Evolutionary conservation across 2,329 filamentous ascomycete species (phyloP).

Genomic region (Hirsutella rhossiliensis): DNA sequence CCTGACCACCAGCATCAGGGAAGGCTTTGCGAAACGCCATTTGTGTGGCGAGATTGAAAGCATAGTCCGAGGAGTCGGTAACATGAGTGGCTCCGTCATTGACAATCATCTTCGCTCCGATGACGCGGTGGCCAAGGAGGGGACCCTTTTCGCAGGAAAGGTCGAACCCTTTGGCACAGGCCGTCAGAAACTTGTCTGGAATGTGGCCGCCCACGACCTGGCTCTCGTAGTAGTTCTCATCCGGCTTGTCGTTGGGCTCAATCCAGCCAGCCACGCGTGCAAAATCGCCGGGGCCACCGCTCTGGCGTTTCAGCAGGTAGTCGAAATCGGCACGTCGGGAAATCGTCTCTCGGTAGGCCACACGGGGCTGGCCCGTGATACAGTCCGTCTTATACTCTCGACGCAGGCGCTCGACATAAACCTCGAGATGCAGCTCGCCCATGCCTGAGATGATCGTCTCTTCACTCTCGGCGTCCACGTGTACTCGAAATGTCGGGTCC

Average conservation of each 20-base stretch:
- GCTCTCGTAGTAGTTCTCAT: constrained; percentile 73
- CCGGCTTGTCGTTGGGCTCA: constrained; percentile 66
- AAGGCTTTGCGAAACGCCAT: constrained; percentile 96
- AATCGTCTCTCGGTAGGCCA: constrained; percentile 94
- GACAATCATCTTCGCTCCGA: constrained; percentile 82
- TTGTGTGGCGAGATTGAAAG: constrained; percentile 89
- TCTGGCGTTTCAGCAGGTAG: constrained; percentile 89
- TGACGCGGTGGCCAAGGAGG: constrained; percentile 82
- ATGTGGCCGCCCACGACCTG: constrained; percentile 84
- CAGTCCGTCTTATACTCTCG: constrained; percentile 96
- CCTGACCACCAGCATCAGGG: constrained; percentile 62
- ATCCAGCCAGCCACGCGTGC: constrained; percentile 86
- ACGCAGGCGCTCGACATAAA: constrained; percentile 93
- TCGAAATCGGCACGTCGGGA: constrained; percentile 73
- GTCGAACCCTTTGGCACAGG: constrained; percentile 92
- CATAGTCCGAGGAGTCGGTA: constrained; percentile 93
- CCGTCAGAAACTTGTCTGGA: constrained; percentile 88
- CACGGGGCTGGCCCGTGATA: constrained; percentile 88
- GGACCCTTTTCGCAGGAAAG: constrained; percentile 75
- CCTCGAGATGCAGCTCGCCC: constrained; percentile 93
- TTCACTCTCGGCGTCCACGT: constrained; percentile 82
- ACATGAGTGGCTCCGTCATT: constrained; percentile 96
- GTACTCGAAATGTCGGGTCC: constrained; percentile 93
- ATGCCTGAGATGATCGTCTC: constrained; percentile 98
- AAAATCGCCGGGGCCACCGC: constrained; percentile 88